A percentile compares a stretch with the other conserved stretches of the same genome.
Conservation (phyloP, 192 early-diverging fungal species). For the Coemansia sp. region DNA sequence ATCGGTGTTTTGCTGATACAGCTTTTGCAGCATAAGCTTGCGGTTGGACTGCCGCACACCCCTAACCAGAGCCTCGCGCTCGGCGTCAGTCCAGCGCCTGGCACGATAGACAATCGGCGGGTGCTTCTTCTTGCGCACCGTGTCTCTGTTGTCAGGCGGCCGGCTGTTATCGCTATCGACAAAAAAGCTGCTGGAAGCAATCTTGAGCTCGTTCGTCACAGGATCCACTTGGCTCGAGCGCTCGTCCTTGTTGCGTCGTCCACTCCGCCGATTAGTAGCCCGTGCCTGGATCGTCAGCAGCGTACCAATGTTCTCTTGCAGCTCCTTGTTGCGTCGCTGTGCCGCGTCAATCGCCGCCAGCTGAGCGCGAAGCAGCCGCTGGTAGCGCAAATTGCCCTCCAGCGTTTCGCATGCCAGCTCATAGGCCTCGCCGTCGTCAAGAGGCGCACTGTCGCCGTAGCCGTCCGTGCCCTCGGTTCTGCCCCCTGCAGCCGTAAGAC, state of each 20-base stretch:
- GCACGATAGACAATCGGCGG: constrained; percentile 55
- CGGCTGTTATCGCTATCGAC: constrained; percentile 41
- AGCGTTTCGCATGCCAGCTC: constrained; percentile 53
- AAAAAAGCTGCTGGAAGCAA: constrained; percentile 37
- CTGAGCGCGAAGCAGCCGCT: constrained; percentile 47
- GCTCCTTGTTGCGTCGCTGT: constrained; percentile 51
- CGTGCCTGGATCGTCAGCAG: constrained; percentile 51
- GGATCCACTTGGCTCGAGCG: constrained; percentile 34
- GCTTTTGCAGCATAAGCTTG: constrained; percentile 53
- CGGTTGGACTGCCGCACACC: constrained; percentile 60
- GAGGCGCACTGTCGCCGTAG: constrained; percentile 9
- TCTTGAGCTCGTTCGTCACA: constrained; percentile 35
- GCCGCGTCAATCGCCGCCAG: constrained; percentile 58
- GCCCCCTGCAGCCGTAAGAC: constrained; percentile 25
- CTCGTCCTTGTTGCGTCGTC: constrained; percentile 33
- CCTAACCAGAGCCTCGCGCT: constrained; percentile 56
- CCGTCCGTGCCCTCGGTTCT: constrained; percentile 13
- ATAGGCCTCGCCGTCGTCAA: constrained; percentile 48
- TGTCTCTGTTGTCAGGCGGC: constrained; percentile 59
- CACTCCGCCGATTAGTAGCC: constrained; percentile 39
- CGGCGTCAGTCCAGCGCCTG: constrained; percentile 60
- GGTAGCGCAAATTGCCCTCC: constrained; percentile 55
- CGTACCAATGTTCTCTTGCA: constrained; percentile 43
- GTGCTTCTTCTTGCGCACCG: constrained; percentile 49
- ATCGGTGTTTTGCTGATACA: constrained; percentile 52